phyloP scores from a whole-genome alignment of 805 yeast species.

The Kazachstania africana region DNA sequence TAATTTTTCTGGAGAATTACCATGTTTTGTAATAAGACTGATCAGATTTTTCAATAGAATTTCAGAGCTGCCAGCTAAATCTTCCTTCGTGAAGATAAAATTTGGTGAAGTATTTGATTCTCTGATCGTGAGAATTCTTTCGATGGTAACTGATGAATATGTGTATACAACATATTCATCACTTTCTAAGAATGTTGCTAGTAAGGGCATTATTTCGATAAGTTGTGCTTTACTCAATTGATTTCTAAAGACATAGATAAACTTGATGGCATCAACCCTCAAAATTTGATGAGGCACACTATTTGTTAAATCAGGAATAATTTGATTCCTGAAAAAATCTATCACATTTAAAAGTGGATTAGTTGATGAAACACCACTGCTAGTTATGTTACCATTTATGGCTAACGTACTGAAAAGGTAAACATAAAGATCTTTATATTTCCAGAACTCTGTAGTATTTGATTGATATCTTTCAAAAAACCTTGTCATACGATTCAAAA shows the following conservation, averaged over 20 bases:
- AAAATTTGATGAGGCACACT: conserved; percentile 58
- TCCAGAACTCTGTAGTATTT: conserved; percentile 53
- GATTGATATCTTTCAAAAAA: conserved; percentile 44
- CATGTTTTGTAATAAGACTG: conserved; percentile 46
- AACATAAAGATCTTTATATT: conserved; percentile 74
- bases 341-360: conserved; percentile 79
- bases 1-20: conserved; percentile 70
- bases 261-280: conserved; percentile 86
- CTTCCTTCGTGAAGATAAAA: conserved; percentile 59
- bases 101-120: conserved; percentile 36
- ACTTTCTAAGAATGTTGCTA: conserved; percentile 57
- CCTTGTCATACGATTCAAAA: conserved; percentile 57
- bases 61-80: conserved; percentile 52
- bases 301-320: conserved; percentile 70
- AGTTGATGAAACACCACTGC: conserved; percentile 77
- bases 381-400: conserved; percentile 79
- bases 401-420: conserved; percentile 84
- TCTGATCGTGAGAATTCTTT: conserved; percentile 72
- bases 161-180: conserved; percentile 77
- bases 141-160: conserved; percentile 87
- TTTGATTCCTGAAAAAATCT: conserved; percentile 65
- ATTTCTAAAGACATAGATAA: conserved; percentile 79
- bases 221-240: conserved; percentile 84
- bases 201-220: conserved; percentile 63
- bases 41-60: conserved; percentile 58